Evolutionary conservation across 257 asterid genomes (phyloP), one percentile per base, ranked within the genome.

Genomic region (Echites panduratus): DNA sequence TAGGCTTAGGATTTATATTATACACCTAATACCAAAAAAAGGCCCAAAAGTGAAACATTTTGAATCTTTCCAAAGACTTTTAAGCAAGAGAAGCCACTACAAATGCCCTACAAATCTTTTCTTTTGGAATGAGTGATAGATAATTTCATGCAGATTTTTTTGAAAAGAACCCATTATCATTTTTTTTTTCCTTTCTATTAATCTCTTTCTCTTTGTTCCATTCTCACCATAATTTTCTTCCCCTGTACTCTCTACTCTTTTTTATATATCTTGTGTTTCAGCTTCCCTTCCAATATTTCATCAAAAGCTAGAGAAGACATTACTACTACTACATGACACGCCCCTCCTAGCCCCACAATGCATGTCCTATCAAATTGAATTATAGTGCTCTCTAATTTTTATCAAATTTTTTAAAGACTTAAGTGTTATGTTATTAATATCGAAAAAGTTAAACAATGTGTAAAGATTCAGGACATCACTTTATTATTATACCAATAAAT

Each of bases 11-110:
- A 69, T 62, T 67, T 67, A 64, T 66, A 45, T 77, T 59, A 76
- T 26, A 47, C 72, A 20, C 63, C 68, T 72, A 73, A n/a, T 40
- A 10, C 59, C 68, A 76, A 68, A 72, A 72, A 69, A 32, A 11
- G 69, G 50, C 16, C 78, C 32, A 59, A 61, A 80, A 76, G 80
- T 63, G 78, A 69, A 70, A 76, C 84, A 80, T 63, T 44, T 47
- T 76, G 84, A 80, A 80, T 76, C 84, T 80, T 80, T 80, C 10
- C 72, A 68, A 80, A 44, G 83, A 80, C 80, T 80, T 49, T 80
- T 63, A 64, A 68, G 66, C 73, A 59, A 68, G 59, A 5, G 78
- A 66, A 73, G 16, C 71, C 26, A 35, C 50, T 49, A 71, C 65
- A 57, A 72, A 48, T 76, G 61, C 67, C 78, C 71, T 63, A 76